phyloP scores from a whole-genome alignment of 2,329 filamentous ascomycete genomes.

The Stagonosporopsis cucurbitacearum region DNA sequence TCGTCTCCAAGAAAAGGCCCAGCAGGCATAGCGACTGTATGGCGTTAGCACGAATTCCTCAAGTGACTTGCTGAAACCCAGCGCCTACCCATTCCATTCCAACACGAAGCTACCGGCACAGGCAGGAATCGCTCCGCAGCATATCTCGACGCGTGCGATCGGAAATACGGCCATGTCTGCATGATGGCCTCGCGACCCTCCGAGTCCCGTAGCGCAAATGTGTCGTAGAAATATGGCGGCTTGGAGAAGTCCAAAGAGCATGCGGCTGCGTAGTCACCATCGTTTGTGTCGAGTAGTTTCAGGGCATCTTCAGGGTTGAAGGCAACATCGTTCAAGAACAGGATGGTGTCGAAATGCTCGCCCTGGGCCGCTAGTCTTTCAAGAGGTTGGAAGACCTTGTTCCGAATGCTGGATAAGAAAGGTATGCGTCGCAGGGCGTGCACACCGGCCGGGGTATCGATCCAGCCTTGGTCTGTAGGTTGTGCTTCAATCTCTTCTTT shows the following conservation, averaged over 20 bases:
- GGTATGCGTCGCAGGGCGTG: constrained; percentile 71
- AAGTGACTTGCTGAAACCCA: neutral
- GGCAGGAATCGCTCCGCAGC: constrained; percentile 58
- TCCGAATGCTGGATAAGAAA: constrained; percentile 69
- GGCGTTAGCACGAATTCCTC: neutral
- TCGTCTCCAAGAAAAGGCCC: constrained; percentile 32
- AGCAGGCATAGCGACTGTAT: constrained; percentile 42
- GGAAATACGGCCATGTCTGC: constrained; percentile 67
- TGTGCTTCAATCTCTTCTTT: constrained; percentile 43
- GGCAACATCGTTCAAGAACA: constrained; percentile 70
- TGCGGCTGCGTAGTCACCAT: constrained; percentile 66
- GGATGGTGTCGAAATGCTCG: constrained; percentile 61
- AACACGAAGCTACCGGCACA: constrained; percentile 69
- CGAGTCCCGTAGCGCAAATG: constrained; percentile 65
- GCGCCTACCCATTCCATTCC: constrained; percentile 65
- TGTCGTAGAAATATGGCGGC: constrained; percentile 65
- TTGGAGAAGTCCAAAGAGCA: constrained; percentile 67
- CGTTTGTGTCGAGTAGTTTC: constrained; percentile 63
- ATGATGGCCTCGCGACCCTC: constrained; percentile 60
- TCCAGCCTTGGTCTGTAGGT: constrained; percentile 61
- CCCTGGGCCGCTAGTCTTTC: constrained; percentile 59
- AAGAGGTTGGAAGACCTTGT: constrained; percentile 67
- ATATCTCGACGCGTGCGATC: constrained; percentile 57
- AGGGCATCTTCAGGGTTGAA: constrained; percentile 65
- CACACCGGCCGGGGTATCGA: constrained; percentile 57